phyloP scores from a whole-genome alignment of 2,329 filamentous ascomycete species.

The Karstenula rhodostoma region DNA sequence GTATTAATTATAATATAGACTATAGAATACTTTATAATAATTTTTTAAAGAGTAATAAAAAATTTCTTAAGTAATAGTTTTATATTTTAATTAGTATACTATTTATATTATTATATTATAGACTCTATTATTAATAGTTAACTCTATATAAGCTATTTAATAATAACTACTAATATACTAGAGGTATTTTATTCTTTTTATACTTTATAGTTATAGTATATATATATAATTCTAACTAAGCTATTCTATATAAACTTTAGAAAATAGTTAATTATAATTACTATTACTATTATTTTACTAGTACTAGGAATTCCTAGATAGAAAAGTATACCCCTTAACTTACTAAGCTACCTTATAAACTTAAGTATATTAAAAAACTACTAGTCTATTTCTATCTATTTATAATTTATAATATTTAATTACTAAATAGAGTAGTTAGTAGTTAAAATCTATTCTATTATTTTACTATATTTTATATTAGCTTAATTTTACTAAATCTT shows the following conservation, averaged over 20 bases:
- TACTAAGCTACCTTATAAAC: slow-evolving; percentile 10
- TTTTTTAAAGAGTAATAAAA: slow-evolving; percentile 22
- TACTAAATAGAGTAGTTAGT: slow-evolving; percentile 17
- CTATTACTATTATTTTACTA: background rate
- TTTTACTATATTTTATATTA: slow-evolving; percentile 4
- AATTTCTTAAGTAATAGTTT: slow-evolving; percentile 31
- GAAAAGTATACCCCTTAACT: slow-evolving; percentile 37
- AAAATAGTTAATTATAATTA: background rate
- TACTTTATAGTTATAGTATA: slow-evolving; percentile 4
- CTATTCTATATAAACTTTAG: background rate
- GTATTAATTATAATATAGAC: slow-evolving; percentile 43
- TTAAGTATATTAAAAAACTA: slow-evolving; percentile 54
- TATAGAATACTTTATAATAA: slow-evolving; percentile 26
- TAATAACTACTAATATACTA: background rate
- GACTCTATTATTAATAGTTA: background rate
- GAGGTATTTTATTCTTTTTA: background rate
- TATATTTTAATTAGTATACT: slow-evolving; percentile 27
- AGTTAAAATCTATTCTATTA: slow-evolving; percentile 25
- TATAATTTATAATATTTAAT: slow-evolving; percentile 17
- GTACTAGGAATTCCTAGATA: background rate
- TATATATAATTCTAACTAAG: background rate
- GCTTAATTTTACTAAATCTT: background rate
- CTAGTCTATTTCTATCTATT: slow-evolving; percentile 48
- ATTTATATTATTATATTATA: slow-evolving; percentile 27
- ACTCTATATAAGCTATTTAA: background rate